These are phyloP conservation scores for Ascochyta rabiei DNA, from an alignment of 2,329 filamentous ascomycete species.

Conservation along the genomic window DNA sequence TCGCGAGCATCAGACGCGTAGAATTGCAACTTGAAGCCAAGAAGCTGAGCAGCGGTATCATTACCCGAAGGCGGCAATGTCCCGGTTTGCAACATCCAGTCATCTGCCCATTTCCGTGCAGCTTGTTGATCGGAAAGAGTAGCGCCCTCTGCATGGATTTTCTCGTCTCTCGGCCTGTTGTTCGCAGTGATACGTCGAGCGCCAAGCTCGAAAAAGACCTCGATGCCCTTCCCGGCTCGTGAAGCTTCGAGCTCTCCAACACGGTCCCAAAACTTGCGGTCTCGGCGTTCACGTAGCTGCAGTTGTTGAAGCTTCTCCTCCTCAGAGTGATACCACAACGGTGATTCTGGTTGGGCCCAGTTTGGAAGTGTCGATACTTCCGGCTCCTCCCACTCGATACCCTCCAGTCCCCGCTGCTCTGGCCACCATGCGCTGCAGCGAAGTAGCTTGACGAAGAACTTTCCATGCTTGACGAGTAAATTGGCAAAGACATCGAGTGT, in stretches of 20 bases:
- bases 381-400: constrained; percentile 55
- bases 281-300: constrained; percentile 66
- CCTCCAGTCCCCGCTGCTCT: constrained; percentile 62
- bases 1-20: constrained; percentile 83
- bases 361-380: constrained; percentile 73
- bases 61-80: constrained; percentile 87
- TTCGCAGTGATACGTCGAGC: constrained; percentile 65
- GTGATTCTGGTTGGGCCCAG: constrained; percentile 80
- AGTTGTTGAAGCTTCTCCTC: constrained; percentile 69
- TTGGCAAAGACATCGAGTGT: constrained; percentile 94
- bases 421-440: constrained; percentile 98
- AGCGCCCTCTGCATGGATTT: constrained; percentile 24
- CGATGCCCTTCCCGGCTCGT: constrained; percentile 62
- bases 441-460: constrained; percentile 93
- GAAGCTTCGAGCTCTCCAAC: constrained; percentile 64
- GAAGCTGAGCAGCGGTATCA: constrained; percentile 86
- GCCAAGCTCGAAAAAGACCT: constrained; percentile 89
- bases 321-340: constrained; percentile 67
- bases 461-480: constrained; percentile 87
- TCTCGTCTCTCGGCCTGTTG: constrained; percentile 41
- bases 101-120: constrained; percentile 45
- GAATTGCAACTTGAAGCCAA: constrained; percentile 96
- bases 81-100: constrained; percentile 82
- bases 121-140: constrained; percentile 51
- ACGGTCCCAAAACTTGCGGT: constrained; percentile 79